These are phyloP conservation scores for Cordia subcordata DNA, from an alignment of 257 asterid species.

Conservation along the genomic window DNA sequence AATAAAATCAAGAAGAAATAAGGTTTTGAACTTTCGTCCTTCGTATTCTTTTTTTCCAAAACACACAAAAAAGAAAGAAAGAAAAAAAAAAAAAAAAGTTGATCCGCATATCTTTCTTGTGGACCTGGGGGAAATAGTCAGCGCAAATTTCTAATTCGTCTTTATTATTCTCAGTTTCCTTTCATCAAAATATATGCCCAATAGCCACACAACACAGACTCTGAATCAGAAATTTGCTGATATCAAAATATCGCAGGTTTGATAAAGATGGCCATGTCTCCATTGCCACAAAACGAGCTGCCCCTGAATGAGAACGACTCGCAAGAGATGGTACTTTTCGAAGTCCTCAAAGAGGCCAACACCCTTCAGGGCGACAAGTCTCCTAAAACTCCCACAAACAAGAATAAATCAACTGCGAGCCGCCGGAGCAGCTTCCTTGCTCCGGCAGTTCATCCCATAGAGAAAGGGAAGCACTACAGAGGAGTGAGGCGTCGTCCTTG, in stretches of 20 bases:
- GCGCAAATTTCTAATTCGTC: too few relatives aligned
- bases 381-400: conserved; percentile 18
- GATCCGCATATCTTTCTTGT: too few relatives aligned
- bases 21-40: too few relatives aligned
- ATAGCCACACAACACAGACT: not conserved
- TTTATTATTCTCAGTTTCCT: not conserved
- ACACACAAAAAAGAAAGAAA: too few relatives aligned
- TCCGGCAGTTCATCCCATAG: conserved; percentile 21
- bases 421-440: conserved; percentile 12
- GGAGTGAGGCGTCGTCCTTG: conserved; percentile 66
- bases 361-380: conserved; percentile 13
- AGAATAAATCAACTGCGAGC: not conserved
- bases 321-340: conserved; percentile 47
- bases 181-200: conserved; percentile 11
- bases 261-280: conserved; percentile 20
- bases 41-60: too few relatives aligned
- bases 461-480: conserved; percentile 45
- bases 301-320: conserved; percentile 72
- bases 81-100: too few relatives aligned
- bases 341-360: conserved; percentile 50
- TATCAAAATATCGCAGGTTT: too few relatives aligned
- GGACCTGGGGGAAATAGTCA: too few relatives aligned
- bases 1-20: too few relatives aligned
- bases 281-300: conserved; percentile 16
- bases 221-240: not conserved